phyloP scores from a whole-genome alignment of 1,284 basidiomycete species.

The Kwoniella shivajii region DNA sequence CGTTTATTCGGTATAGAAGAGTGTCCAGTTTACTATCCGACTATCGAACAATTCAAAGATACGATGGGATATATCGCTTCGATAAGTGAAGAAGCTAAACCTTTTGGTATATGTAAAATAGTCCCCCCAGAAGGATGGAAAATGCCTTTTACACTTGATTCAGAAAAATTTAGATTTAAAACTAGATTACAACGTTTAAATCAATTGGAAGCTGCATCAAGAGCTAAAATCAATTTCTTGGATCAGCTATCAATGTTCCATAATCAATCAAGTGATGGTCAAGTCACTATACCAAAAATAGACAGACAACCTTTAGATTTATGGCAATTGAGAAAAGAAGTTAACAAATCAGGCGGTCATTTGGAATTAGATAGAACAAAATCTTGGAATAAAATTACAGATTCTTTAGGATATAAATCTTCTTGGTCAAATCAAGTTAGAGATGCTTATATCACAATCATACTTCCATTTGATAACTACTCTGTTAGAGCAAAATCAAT shows the following conservation, averaged over 20 bases:
- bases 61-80: constrained; percentile 93
- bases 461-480: constrained; percentile 92
- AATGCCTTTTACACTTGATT: constrained; percentile 95
- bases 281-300: constrained; percentile 86
- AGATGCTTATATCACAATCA: constrained; percentile 85
- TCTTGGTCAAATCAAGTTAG: constrained; percentile 59
- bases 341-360: constrained; percentile 83
- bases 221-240: constrained; percentile 95
- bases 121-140: constrained; percentile 92
- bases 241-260: constrained; percentile 94
- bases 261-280: constrained; percentile 82
- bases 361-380: constrained; percentile 71
- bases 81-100: constrained; percentile 72
- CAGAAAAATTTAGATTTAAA: constrained; percentile 76
- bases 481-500: constrained; percentile 68
- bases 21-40: constrained; percentile 88
- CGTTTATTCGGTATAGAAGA: constrained; percentile 84
- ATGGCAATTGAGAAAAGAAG: constrained; percentile 89
- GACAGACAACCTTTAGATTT: constrained; percentile 90
- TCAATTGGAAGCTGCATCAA: constrained; percentile 93
- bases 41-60: constrained; percentile 85
- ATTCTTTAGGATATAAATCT: constrained; percentile 69
- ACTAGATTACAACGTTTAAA: constrained; percentile 94
- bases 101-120: constrained; percentile 94
- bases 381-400: constrained; percentile 84